A percentile compares a stretch with the other conserved stretches of the same genome.
Conservation (phyloP, 495 filamentous ascomycete genomes). For the Aspergillus sparsus region DNA sequence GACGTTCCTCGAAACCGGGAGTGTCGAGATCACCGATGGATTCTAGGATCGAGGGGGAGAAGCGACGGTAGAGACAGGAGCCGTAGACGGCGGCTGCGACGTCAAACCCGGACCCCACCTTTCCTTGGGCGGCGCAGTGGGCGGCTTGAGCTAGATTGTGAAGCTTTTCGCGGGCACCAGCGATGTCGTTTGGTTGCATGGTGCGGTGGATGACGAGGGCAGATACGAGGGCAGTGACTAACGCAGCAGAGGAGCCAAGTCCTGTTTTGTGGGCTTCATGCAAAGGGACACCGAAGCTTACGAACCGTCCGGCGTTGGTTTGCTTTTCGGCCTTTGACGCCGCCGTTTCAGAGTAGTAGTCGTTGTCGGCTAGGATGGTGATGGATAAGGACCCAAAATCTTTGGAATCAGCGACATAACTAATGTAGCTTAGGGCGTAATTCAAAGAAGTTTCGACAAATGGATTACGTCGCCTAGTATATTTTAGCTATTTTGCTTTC, state of each 20-base stretch:
- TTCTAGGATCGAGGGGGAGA: slow-evolving; percentile 75
- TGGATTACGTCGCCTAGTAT: slow-evolving; percentile 57
- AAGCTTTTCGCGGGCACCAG: slow-evolving; percentile 55
- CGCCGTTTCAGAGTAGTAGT: slow-evolving; percentile 86
- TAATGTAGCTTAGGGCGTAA: slow-evolving; percentile 84
- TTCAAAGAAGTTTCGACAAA: slow-evolving; percentile 89
- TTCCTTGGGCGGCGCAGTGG: slow-evolving; percentile 95
- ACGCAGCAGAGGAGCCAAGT: slow-evolving; percentile 89
- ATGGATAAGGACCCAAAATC: slow-evolving; percentile 68
- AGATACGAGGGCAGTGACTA: slow-evolving; percentile 88
- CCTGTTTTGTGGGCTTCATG: slow-evolving; percentile 89
- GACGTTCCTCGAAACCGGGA: slow-evolving; percentile 61
- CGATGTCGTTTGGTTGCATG: slow-evolving; percentile 61
- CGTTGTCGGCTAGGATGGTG: slow-evolving; percentile 89
- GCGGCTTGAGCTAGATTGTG: slow-evolving; percentile 93
- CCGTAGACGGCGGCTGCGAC: slow-evolving; percentile 93
- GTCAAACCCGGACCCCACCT: slow-evolving; percentile 94
- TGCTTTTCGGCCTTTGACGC: slow-evolving; percentile 33
- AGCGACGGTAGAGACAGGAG: slow-evolving; percentile 84
- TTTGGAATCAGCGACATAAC: slow-evolving; percentile 52
- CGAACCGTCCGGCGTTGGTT: slow-evolving; percentile 53
- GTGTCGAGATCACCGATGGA: slow-evolving; percentile 62
- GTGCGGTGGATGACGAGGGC: slow-evolving; percentile 76
- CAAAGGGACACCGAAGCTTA: slow-evolving; percentile 74
- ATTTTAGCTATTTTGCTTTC: background rate